Evolutionary conservation across 495 filamentous ascomycete species (phyloP).

Genomic region (Lindgomyces ingoldianus): DNA sequence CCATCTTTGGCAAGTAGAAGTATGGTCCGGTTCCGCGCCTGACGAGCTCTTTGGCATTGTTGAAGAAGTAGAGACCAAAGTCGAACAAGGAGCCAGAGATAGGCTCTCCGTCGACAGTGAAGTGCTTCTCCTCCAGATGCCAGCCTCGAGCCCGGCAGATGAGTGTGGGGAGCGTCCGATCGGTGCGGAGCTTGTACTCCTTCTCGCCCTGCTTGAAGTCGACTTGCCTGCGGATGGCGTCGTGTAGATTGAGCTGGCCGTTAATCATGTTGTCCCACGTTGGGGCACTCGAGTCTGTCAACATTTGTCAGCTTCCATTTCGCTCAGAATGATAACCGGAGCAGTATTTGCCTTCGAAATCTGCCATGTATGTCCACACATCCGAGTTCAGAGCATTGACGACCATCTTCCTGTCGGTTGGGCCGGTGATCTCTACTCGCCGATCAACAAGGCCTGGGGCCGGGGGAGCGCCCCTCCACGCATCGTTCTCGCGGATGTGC

Average conservation of each 20-base stretch:
- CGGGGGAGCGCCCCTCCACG: constrained; percentile 92
- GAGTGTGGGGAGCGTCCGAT: constrained; percentile 69
- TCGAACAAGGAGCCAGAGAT: constrained; percentile 94
- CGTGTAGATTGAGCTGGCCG: constrained; percentile 97
- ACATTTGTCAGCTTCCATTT: constrained; percentile 11
- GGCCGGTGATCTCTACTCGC: constrained; percentile 97
- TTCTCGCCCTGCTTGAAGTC: constrained; percentile 96
- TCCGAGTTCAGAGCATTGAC: constrained; percentile 96
- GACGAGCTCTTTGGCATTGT: constrained; percentile 91
- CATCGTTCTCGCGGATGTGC: constrained; percentile 89
- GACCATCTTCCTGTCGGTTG: constrained; percentile 98
- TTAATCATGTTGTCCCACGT: constrained; percentile 99
- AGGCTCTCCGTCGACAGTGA: constrained; percentile 92
- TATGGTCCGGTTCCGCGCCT: constrained; percentile 86
- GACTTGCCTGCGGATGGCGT: constrained; percentile 89
- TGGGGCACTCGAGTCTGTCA: constrained; percentile 86
- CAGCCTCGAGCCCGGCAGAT: constrained; percentile 63
- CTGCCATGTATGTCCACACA: constrained; percentile 99
- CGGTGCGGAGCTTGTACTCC: constrained; percentile 95
- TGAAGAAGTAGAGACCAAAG: constrained; percentile 99
- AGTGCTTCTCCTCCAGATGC: constrained; percentile 95
- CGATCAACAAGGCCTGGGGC: constrained; percentile 93
- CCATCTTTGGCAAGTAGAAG: constrained; percentile 99
- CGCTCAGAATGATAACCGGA: background rate
- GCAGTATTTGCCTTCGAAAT: constrained; percentile 77